Base-by-base conservation (phyloP, 176 grass and related monocot genomes). In the Chrysopogon serrulatus region DNA sequence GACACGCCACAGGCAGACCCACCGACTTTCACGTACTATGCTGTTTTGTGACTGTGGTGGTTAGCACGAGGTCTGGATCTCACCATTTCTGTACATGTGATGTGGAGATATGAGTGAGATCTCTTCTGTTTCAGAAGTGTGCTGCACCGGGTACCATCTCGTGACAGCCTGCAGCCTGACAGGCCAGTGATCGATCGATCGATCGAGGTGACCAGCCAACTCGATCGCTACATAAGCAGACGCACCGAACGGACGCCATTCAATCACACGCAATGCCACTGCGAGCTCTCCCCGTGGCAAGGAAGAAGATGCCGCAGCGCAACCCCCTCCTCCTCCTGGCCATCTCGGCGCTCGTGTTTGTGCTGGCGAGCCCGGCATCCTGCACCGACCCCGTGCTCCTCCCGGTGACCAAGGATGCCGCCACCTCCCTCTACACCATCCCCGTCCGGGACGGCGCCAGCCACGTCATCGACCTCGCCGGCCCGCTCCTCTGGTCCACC, bases 351-450 rank as follows among this genome's bases (percentile, higher is more conserved):
- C 66, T 73, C 26, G 19, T n/a, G n/a, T n/a, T n/a, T n/a, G n/a
- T 26, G 34, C 27, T 43, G 16, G 15, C 23, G 86, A 35, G 15
- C 15, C 86, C 79, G 5, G 31, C 51, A 0, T 54, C 86, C 3
- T 73, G 73, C 74, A 2, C 41, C 0, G 9, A 17, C 30, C 79
- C 86, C 6, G 79, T 87, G 32, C 64, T 78, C 39, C 14, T 70
- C 6, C 65, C 86, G 40, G 65, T 87, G 1, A 30, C 65, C 66
- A 88, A 83, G 80, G 80, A 88, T 74, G 0, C 26, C 1, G 51
- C 73, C 80, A 83, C 80, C 24, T 78, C 66, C 24, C 86, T 88
- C 63, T 83, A 88, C 86, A 88, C 80, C 26, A 64, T 88, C 65
- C 80, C 42, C 4, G 12, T 83, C 43, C 30, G 67, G 14, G 32